Evolutionary conservation across 345 rosid species (phyloP), one percentile per base, ranked within the genome.

Genomic region (Hibiscus trionum): DNA sequence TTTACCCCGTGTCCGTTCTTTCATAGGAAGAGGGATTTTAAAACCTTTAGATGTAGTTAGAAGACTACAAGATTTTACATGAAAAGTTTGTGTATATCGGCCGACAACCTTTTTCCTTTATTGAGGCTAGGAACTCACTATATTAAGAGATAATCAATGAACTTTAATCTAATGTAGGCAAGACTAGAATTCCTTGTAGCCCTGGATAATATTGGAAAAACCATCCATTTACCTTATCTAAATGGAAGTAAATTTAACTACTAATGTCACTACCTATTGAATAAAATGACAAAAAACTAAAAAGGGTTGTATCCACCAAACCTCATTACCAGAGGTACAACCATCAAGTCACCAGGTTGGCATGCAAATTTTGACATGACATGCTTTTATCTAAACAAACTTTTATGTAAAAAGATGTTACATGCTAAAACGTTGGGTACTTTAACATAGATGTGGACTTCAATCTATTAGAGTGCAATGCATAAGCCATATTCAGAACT

Each of bases 401-500:
- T 53, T 24, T 15, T 55, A 10, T 11, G 29, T 61, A 19, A 47
- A n/a, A 46, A 60, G 56, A 72, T 61, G 31, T 10, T 61, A 21
- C 44, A 69, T 1, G 1, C 56, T 58, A 57, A 29, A 61, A 47
- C 19, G 14, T 19, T 31, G 42, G 8, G 66, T 31, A 21, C 11
- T 67, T 35, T 49, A 69, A 31, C 27, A 37, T 62, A 62, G 67
- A 35, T 19, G 26, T 29, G 29, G 71, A 37, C 29, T 14, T 50
- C 63, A 53, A 50, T 26, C 7, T 26, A 61, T 69, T 29, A 61
- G 52, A 61, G 57, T 6, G 50, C 19, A 60, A 52, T 12, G 37
- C 26, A 61, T 46, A 46, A 64, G 55, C 55, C 31, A 58, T 7
- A 71, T 60, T 50, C 16, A 70, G 37, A 72, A 73, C 88, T 75